Conservation (phyloP, 2,329 filamentous ascomycete genomes). For the Exserohilum rostratum region DNA sequence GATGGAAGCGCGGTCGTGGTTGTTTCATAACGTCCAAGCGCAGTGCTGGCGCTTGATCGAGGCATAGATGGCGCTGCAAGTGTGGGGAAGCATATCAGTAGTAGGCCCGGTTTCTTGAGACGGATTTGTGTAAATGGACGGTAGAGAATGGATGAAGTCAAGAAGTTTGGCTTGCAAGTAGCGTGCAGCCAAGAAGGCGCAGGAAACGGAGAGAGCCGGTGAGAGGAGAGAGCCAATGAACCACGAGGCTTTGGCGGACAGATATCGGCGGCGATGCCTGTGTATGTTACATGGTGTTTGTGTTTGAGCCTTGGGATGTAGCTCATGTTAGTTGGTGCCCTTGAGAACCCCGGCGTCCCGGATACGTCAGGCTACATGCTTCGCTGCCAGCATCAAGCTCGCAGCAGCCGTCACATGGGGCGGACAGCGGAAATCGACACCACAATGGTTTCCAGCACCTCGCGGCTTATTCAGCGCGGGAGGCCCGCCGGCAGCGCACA, state of each 20-base stretch:
- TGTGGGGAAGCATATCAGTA: background rate
- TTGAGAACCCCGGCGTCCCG: slow-evolving; percentile 18
- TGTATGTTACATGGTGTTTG: slow-evolving; percentile 10
- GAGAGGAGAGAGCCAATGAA: background rate
- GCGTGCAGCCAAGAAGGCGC: background rate
- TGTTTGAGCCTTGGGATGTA: slow-evolving; percentile 13
- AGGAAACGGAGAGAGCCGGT: slow-evolving; percentile 5
- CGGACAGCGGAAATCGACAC: slow-evolving; percentile 2
- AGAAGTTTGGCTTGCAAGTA: background rate
- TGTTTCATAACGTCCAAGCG: background rate
- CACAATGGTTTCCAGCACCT: background rate
- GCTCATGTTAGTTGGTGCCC: slow-evolving; percentile 11
- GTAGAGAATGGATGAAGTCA: background rate
- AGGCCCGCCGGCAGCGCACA: slow-evolving; percentile 1
- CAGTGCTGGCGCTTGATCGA: background rate
- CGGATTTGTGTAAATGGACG: background rate
- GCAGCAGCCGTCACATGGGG: slow-evolving; percentile 6
- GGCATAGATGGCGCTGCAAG: background rate
- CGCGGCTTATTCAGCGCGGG: slow-evolving; percentile 5
- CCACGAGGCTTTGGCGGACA: background rate
- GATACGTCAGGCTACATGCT: slow-evolving; percentile 13
- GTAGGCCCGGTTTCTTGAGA: background rate
- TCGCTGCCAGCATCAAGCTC: slow-evolving; percentile 18
- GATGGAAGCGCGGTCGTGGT: background rate
- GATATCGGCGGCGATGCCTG: background rate